These are phyloP conservation scores for Graphilbum sp. DNA, from an alignment of 2,329 filamentous ascomycete species.

Conservation along the genomic window DNA sequence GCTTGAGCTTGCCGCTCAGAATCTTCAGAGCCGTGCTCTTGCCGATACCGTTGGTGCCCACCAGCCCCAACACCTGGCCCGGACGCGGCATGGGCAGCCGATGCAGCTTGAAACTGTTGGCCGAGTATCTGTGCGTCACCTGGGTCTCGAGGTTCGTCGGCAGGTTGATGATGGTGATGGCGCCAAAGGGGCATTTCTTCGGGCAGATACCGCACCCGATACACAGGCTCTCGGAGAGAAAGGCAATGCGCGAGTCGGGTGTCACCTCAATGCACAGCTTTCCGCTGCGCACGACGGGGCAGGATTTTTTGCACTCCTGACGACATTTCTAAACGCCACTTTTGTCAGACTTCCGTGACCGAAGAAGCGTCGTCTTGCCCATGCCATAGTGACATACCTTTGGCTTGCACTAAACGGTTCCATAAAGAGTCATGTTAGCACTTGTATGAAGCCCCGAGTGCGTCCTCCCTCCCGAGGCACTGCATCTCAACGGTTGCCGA, in stretches of 20 bases:
- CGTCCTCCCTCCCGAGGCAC: too few species aligned
- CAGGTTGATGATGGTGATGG: conserved; percentile 99
- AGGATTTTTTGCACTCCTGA: conserved; percentile 98
- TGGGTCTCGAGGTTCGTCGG: conserved; percentile 97
- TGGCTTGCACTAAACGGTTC: conserved; percentile 62
- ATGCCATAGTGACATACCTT: too few species aligned
- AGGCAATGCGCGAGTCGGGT: conserved; percentile 80
- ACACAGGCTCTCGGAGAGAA: conserved; percentile 86
- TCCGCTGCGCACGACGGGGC: conserved; percentile 90
- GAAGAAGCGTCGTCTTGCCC: too few species aligned
- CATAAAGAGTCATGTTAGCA: conserved; percentile 17
- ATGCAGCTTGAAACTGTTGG: conserved; percentile 99
- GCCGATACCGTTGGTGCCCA: conserved; percentile 99
- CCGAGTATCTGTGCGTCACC: conserved; percentile 95
- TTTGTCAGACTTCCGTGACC: too few species aligned
- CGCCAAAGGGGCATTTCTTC: conserved; percentile 97
- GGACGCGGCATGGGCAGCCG: conserved; percentile 89
- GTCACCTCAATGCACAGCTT: conserved; percentile 83
- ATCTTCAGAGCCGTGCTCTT: conserved; percentile 99
- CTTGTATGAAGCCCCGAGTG: conserved; percentile 7
- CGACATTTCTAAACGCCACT: conserved; percentile 57
- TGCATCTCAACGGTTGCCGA: too few species aligned
- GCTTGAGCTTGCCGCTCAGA: conserved; percentile 94
- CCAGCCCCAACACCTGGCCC: conserved; percentile 86
- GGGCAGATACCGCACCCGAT: conserved; percentile 99